phyloP scores from a whole-genome alignment of 2,329 filamentous ascomycete genomes.

The Tympanopsis confertula region DNA sequence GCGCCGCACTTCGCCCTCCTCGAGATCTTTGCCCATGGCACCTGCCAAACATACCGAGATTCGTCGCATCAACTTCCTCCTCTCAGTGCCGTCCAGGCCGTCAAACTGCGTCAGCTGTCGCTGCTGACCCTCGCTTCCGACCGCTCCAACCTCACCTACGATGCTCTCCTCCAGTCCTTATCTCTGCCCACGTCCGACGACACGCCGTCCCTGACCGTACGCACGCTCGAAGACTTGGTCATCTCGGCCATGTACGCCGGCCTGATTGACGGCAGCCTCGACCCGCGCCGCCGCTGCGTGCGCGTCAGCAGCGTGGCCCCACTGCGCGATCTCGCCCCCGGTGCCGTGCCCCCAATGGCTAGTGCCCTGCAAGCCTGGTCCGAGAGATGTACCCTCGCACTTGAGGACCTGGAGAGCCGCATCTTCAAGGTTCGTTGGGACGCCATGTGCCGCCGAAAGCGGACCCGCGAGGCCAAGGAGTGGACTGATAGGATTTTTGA shows the following conservation, averaged over 20 bases:
- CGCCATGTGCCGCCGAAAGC: slow-evolving; percentile 39
- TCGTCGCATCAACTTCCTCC: slow-evolving; percentile 46
- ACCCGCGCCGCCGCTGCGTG: slow-evolving; percentile 64
- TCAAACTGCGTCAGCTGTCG: slow-evolving; percentile 84
- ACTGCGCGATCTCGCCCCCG: slow-evolving; percentile 72
- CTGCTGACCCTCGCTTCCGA: slow-evolving; percentile 70
- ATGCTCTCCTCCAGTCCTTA: slow-evolving; percentile 53
- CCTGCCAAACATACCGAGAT: slow-evolving; percentile 62
- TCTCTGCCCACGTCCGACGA: slow-evolving; percentile 39
- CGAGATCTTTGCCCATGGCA: slow-evolving; percentile 85
- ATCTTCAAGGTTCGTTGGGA: slow-evolving; percentile 52
- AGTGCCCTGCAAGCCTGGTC: slow-evolving; percentile 64
- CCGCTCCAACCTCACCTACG: slow-evolving; percentile 60
- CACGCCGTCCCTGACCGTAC: slow-evolving; percentile 17
- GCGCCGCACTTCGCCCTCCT: slow-evolving; percentile 58
- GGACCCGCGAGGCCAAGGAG: slow-evolving; percentile 32
- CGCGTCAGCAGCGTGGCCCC: slow-evolving; percentile 72
- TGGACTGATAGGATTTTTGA: slow-evolving; percentile 36
- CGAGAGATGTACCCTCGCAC: slow-evolving; percentile 61
- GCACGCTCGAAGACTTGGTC: slow-evolving; percentile 74
- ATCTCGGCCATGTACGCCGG: slow-evolving; percentile 80
- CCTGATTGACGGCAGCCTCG: slow-evolving; percentile 70
- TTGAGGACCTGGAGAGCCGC: slow-evolving; percentile 65
- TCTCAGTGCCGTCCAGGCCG: slow-evolving; percentile 60
- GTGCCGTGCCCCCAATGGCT: slow-evolving; percentile 59